phyloP scores from a whole-genome alignment of 768 basidiomycete genomes.

The Cytidiella melzeri region DNA sequence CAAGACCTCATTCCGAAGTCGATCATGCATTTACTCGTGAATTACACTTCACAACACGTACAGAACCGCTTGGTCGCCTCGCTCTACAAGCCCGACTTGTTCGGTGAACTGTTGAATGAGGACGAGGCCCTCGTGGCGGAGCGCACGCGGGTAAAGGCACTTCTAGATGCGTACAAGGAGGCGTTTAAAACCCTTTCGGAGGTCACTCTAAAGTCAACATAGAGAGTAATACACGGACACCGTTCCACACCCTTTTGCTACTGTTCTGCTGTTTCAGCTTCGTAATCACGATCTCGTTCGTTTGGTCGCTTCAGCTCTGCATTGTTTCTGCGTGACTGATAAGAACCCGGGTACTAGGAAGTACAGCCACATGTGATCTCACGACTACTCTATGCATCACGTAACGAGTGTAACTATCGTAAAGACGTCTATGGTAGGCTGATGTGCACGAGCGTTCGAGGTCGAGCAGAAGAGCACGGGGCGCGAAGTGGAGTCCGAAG shows the following conservation, averaged over 20 bases:
- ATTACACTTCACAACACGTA: constrained; percentile 92
- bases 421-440: no score
- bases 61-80: constrained; percentile 94
- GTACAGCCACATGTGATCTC: no score
- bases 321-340: no score
- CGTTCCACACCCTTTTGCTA: neutral
- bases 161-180: constrained; percentile 94
- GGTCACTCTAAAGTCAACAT: constrained; percentile 65
- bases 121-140: constrained; percentile 95
- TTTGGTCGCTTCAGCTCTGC: constrained; percentile 1
- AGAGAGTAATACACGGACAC: constrained; percentile 2
- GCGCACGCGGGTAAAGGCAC: constrained; percentile 85
- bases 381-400: no score
- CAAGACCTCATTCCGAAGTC: constrained; percentile 97
- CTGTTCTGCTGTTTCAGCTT: neutral
- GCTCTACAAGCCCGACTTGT: constrained; percentile 92
- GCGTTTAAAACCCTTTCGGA: constrained; percentile 86
- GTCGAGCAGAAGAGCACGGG: neutral
- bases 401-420: no score
- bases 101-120: constrained; percentile 86
- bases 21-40: constrained; percentile 97
- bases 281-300: neutral
- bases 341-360: no score
- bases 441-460: no score
- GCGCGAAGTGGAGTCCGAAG: no score